Percentiles rank a stretch among this genome's conserved stretches.
Conservation (phyloP, 768 basidiomycete species). For the Mycena galericulata region DNA sequence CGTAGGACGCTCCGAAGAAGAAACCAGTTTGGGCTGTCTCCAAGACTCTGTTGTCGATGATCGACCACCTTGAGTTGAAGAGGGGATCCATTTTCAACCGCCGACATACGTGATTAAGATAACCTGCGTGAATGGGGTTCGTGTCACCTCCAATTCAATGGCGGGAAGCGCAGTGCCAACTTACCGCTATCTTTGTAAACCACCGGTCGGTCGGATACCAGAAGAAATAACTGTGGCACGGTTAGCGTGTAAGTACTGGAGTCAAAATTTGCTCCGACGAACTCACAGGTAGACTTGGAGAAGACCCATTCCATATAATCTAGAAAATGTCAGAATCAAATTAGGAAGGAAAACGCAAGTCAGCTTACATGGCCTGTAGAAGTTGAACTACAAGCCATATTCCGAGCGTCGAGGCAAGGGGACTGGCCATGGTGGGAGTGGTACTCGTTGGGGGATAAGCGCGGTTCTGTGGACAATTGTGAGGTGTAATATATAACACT, state of each 20-base stretch:
- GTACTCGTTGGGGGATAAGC: too few species aligned
- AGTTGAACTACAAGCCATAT: neutral
- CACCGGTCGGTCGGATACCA: slow-evolving; percentile 10
- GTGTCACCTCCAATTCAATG: neutral
- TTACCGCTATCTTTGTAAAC: neutral
- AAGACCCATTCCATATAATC: slow-evolving; percentile 15
- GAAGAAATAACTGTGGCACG: neutral
- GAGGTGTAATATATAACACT: too few species aligned
- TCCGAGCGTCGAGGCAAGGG: neutral
- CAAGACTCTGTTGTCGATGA: neutral
- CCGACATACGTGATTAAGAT: neutral
- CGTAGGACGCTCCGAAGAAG: neutral
- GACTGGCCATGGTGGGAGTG: slow-evolving; percentile 4
- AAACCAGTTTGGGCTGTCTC: neutral
- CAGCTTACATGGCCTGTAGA: slow-evolving; percentile 2
- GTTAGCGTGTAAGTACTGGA: neutral
- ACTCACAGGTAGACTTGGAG: slow-evolving; percentile 14
- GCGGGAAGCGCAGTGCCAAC: neutral
- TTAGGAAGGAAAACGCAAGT: neutral
- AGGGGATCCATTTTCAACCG: too few species aligned
- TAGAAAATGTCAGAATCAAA: neutral
- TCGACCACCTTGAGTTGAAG: neutral
- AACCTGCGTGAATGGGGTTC: neutral
- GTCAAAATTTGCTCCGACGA: neutral
- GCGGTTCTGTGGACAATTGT: too few species aligned